Base-by-base conservation (phyloP, 208 protist genomes). In the Trypanosoma cruzi region DNA sequence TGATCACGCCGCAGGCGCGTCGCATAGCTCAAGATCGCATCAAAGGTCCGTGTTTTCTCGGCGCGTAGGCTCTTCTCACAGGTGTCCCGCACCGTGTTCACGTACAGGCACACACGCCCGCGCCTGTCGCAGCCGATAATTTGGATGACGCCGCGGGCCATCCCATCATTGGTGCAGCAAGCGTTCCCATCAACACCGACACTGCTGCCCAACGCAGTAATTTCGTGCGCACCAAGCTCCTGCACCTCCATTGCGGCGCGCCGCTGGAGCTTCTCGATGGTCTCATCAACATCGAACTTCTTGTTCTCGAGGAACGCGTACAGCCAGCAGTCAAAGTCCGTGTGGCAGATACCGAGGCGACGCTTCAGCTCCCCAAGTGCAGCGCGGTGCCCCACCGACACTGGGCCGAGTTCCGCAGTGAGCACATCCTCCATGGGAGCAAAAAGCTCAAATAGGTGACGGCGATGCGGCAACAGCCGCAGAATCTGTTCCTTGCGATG, bases 231-330 rank as follows among this genome's bases (percentile, higher is more conserved):
- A 22, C 74, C 79, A 18, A 93, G 69, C 67, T 93, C 81, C 18
- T 75, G 72, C 56, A 71, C 52, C 72, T 93, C 87, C 75, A 93
- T 85, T 6, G 63, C 77, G 49, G 82, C 80, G 16, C 87, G 78
- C 29, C 87, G 78, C 16, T 89, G 79, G 32, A 93, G 65, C 61
- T 93, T 93, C 13, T 71, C 74, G 14, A 93, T 82, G 14, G 87
- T 89, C 52, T 90, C 84, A 8, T 86, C 70, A 20, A 93, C 66
- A 49, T 88, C 64, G 46, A 89, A 93, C 49, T 93, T 88, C 54
- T 93, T 93, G 64, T 93, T 93, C 61, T 90, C 84, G 10, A 93
- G 68, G 46, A 93, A 93, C 11, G 82, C 77, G 61, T 93, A 93
- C 0, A 93, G 75, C 85, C 88, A 93, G 52, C 77, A 78, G 31